Evolutionary conservation across 139 green algal genomes (phyloP), one percentile per base, ranked within the genome.

Genomic region (Chlamydomonas incerta): DNA sequence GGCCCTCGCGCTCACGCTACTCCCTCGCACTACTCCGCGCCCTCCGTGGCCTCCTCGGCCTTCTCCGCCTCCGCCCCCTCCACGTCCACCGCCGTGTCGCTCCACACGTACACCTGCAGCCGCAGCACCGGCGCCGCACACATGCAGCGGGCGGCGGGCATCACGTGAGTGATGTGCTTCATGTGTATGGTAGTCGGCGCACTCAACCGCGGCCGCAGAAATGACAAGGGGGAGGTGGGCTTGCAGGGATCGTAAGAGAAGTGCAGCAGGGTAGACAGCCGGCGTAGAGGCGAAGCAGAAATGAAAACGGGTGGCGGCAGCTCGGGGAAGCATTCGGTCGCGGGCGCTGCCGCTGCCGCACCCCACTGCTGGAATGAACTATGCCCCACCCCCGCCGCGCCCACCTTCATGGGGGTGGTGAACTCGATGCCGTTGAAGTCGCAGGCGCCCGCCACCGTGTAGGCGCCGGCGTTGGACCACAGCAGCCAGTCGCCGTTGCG

Each of bases 401-500:
- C 1, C 18, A 74, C 69, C 79, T 85, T 85, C 23, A 0, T n/a
- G 23, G 81, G 81, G 69, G 60, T 35, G 33, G 81, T 86, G 47
- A 90, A 72, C 34, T 88, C 67, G 41, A 90, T 87, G 72, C 91
- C 96, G 82, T 97, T 98, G 90, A 98, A 98, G 89, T 96, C 90
- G 80, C 91, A 96, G 14, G 95, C 96, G 52, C 94, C 97, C 50
- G 93, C 92, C 15, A 96, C 69, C 24, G 95, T 97, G 90, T 98
- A 98, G 31, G 96, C 96, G 24, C 83, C 83, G 86, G 97, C 96
- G 81, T 92, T 87, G n/a, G 91, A 74, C 84, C 98, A 99, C 66
- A 96, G 69, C 60, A 99, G 85, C 94, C 95, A 99, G 90, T 99
- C 96, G 55, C 97, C 97, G 55, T 92, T 90, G 63, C 87, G 90